Evolutionary conservation across 768 basidiomycete species (phyloP).

Genomic region (Phaeotremella fagi): DNA sequence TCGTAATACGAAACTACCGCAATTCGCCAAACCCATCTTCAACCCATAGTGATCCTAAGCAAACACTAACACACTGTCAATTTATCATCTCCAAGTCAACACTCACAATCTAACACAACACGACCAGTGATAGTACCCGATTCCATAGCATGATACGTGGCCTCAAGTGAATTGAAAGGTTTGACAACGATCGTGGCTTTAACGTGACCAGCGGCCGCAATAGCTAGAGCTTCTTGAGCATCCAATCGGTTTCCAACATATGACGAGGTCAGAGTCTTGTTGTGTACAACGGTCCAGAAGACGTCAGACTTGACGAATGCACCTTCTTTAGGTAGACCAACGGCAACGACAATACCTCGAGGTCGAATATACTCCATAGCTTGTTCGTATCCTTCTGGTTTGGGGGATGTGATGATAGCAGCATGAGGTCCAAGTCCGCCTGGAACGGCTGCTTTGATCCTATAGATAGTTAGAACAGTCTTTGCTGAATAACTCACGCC

Average conservation of each 20-base stretch:
- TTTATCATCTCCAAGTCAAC: neutral
- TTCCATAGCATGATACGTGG: slow-evolving; percentile 45
- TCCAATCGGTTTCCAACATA: slow-evolving; percentile 64
- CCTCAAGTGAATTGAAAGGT: slow-evolving; percentile 55
- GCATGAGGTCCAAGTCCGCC: slow-evolving; percentile 69
- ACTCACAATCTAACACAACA: slow-evolving; percentile 2
- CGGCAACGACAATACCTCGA: slow-evolving; percentile 58
- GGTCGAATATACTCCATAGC: slow-evolving; percentile 62
- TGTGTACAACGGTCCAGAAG: slow-evolving; percentile 47
- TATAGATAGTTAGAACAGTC: neutral
- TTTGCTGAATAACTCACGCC: slow-evolving; percentile 39
- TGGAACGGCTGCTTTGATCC: slow-evolving; percentile 57
- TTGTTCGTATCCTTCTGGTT: slow-evolving; percentile 51
- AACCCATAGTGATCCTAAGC: neutral
- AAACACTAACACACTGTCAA: neutral
- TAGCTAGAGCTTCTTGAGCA: slow-evolving; percentile 69
- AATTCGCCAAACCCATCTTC: too few species aligned
- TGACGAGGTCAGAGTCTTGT: slow-evolving; percentile 48
- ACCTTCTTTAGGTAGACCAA: slow-evolving; percentile 62
- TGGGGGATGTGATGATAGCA: slow-evolving; percentile 48
- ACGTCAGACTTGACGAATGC: slow-evolving; percentile 53
- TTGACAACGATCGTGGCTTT: slow-evolving; percentile 57
- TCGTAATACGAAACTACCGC: too few species aligned
- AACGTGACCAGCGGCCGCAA: slow-evolving; percentile 67
- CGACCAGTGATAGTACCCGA: slow-evolving; percentile 3